Evolutionary conservation across 179 eudicot genomes (phyloP), one percentile per base, ranked within the genome.

Genomic region (Silene vulgaris): DNA sequence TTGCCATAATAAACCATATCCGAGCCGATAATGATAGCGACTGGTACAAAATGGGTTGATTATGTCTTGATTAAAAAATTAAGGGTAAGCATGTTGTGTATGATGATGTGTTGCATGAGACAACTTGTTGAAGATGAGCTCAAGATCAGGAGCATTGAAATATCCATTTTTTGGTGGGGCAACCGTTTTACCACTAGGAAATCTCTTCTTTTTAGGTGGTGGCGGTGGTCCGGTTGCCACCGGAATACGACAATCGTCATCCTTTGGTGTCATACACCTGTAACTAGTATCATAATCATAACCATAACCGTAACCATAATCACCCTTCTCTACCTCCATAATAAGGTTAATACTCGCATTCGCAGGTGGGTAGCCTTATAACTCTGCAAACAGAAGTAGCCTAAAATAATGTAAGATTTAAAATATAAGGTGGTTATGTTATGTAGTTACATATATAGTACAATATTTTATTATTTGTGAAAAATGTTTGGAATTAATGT

Each of bases 171-270:
- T 81, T 0, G 88, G 86, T 54, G 85, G 82, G 20, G 76, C 67
- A 59, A 57, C 54, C 74, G 21, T 57, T 32, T 65, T 65, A 3
- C 75, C 78, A 8, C 26, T 14, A 7, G 45, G 61, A 19, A 64
- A 57, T 17, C 83, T 77, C 83, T 76, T 85, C 82, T 88, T 90
- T 82, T 75, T 83, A 7, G 91, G 91, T 23, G 95, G 91, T 17
- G 91, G 91, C 4, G 95, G 95, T 21, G 89, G 89, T 20, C 56
- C 75, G 1, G 17, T 12, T 65, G 77, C 68, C 75, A 28, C 88
- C 79, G 84, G 83, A 19, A 84, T 88, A 20, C 43, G 77, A 35
- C 75, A 37, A 3, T 79, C 77, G 20, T 77, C 88, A 7, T 77
- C 87, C 63, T 71, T 76, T 5, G 91, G 95, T 14, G 90, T 90